These are phyloP conservation scores for Fusarium lyarnte DNA, from an alignment of 2,329 filamentous ascomycete genomes.

Conservation along the genomic window DNA sequence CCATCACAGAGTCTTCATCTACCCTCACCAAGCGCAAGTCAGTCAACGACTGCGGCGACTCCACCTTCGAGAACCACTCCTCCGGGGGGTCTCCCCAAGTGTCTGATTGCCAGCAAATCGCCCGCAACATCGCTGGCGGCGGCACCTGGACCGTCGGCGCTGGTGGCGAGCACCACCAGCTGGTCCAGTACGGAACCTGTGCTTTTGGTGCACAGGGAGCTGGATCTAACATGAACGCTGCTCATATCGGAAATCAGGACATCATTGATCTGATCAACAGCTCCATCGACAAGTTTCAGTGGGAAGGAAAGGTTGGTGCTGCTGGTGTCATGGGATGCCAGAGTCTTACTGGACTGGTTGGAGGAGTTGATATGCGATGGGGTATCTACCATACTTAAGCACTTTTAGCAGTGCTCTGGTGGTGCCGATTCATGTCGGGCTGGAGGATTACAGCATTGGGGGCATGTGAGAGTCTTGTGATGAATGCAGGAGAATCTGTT, in stretches of 20 bases:
- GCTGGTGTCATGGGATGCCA: not conserved
- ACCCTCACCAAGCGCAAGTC: not conserved
- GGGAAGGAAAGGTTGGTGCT: not conserved
- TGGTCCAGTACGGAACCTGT: not conserved
- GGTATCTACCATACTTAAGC: not conserved
- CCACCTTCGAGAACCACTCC: not conserved
- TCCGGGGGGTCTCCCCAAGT: not conserved
- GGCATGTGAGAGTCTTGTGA: not conserved
- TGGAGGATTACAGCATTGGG: not conserved
- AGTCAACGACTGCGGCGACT: not conserved
- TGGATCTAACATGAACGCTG: not conserved
- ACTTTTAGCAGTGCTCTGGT: too few relatives aligned
- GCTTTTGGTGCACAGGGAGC: not conserved
- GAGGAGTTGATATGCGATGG: not conserved
- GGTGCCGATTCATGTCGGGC: fast-evolving
- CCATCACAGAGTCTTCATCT: not conserved
- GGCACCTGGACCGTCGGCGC: not conserved
- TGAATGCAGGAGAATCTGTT: not conserved
- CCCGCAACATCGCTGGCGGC: not conserved
- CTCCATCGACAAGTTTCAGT: not conserved
- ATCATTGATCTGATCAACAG: not conserved
- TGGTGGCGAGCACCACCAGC: not conserved
- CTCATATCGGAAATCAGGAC: not conserved
- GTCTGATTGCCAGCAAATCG: not conserved
- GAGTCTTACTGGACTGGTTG: not conserved